These are phyloP conservation scores for Trichophyton benhamiae DNA, from an alignment of 2,329 filamentous ascomycete species.

Conservation along the genomic window DNA sequence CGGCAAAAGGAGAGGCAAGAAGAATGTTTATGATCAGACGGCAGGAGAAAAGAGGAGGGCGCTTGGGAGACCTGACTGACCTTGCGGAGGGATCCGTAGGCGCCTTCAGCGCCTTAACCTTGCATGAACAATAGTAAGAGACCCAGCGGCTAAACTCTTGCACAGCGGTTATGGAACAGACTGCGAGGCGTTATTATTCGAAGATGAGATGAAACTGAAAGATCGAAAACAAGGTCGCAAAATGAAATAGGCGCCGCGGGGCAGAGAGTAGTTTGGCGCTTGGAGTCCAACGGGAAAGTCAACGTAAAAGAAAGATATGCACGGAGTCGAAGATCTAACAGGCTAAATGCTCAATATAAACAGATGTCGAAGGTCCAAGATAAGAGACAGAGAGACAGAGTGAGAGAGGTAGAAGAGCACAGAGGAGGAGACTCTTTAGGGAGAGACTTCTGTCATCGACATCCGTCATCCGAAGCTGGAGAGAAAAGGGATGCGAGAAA, in stretches of 20 bases:
- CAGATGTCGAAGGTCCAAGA: not conserved
- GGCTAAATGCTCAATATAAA: not conserved
- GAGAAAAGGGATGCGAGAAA: not conserved
- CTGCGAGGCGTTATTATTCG: not conserved
- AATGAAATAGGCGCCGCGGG: slow-evolving; percentile 3
- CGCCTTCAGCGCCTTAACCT: slow-evolving; percentile 2
- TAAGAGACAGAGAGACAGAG: too few relatives aligned
- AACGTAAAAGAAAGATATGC: not conserved
- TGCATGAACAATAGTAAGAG: slow-evolving; percentile 3
- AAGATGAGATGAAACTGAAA: slow-evolving; percentile 1
- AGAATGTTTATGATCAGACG: not conserved
- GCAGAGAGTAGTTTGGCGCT: slow-evolving; percentile 2
- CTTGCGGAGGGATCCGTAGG: not conserved
- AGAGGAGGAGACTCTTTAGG: not conserved
- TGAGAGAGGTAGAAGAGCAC: not conserved
- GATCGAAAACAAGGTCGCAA: not conserved
- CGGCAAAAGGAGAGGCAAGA: not conserved
- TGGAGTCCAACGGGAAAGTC: not conserved
- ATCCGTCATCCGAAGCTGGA: not conserved
- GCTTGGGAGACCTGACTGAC: not conserved
- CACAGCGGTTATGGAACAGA: not conserved
- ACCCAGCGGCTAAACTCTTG: not conserved
- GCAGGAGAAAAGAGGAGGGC: not conserved
- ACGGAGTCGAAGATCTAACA: not conserved
- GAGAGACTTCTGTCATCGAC: not conserved